Evolutionary conservation across 331 rosid genomes (phyloP).

Genomic region (Acacia concinna): DNA sequence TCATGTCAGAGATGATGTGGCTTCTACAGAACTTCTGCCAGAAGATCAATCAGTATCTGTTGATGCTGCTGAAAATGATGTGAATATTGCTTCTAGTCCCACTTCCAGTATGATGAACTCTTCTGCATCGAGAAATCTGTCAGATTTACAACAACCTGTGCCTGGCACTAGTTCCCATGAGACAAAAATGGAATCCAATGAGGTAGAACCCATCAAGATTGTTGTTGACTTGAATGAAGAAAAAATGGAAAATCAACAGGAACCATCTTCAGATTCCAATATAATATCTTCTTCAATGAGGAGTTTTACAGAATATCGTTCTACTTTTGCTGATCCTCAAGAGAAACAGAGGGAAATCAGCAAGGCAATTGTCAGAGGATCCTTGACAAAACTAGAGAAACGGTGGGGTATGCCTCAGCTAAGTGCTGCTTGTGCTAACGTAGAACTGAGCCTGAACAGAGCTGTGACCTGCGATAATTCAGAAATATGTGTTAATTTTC

Average conservation of each 20-base stretch:
- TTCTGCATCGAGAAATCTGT: constrained; percentile 41
- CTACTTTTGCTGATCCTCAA: constrained; percentile 34
- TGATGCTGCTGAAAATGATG: constrained; percentile 32
- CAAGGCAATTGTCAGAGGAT: constrained; percentile 40
- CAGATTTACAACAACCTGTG: constrained; percentile 36
- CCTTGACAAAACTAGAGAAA: constrained; percentile 33
- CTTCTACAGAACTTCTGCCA: constrained; percentile 35
- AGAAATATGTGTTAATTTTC: constrained; percentile 32
- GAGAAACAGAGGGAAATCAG: constrained; percentile 39
- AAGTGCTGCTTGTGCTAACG: constrained; percentile 42
- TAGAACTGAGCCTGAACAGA: constrained; percentile 31
- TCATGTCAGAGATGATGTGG: constrained; percentile 30
- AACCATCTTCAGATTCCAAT: constrained; percentile 30
- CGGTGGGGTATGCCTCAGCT: constrained; percentile 32
- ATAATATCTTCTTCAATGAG: constrained; percentile 33
- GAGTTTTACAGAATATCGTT: constrained; percentile 28
- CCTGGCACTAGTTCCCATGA: constrained; percentile 28
- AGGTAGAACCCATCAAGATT: constrained; percentile 36
- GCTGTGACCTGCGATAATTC: constrained; percentile 31
- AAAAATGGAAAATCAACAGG: constrained; percentile 32
- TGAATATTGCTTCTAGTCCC: constrained; percentile 26
- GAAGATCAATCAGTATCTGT: constrained; percentile 31
- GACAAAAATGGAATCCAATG: constrained; percentile 39
- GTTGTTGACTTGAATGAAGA: constrained; percentile 32
- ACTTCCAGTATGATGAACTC: constrained; percentile 35